Evolutionary conservation across 306 rosid species (phyloP).

Genomic region (Dalbergia cultrata): DNA sequence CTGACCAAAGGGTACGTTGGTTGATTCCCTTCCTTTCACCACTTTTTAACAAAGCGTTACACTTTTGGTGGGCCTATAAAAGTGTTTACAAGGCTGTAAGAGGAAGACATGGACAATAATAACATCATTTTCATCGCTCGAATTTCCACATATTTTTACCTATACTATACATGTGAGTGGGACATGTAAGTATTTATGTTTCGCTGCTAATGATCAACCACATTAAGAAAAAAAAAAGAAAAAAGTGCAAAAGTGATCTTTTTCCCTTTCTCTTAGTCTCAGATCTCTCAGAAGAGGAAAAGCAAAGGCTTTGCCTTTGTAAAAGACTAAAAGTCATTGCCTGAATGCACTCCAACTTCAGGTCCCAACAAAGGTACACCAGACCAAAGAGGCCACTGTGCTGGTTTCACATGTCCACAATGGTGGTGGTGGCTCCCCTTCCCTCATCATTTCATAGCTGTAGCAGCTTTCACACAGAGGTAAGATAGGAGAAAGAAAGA

Average conservation of each 20-base stretch:
- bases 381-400: slow-evolving; percentile 53
- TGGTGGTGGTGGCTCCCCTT: slow-evolving; percentile 79
- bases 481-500: slow-evolving; percentile 1
- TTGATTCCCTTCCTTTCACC: slow-evolving; percentile 45
- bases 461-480: slow-evolving; percentile 42
- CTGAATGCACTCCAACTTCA: slow-evolving; percentile 63
- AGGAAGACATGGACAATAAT: neutral
- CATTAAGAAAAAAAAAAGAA: slow-evolving; percentile 40
- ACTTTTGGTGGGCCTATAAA: slow-evolving; percentile 48
- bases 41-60: slow-evolving; percentile 34
- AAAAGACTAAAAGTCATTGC: slow-evolving; percentile 64
- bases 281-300: slow-evolving; percentile 53
- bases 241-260: slow-evolving; percentile 29
- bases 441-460: slow-evolving; percentile 60
- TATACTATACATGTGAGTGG: slow-evolving; percentile 12
- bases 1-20: slow-evolving; percentile 31
- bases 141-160: neutral
- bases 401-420: slow-evolving; percentile 71
- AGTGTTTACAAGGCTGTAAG: slow-evolving; percentile 37
- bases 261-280: slow-evolving; percentile 26
- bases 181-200: slow-evolving; percentile 34
- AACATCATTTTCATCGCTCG: slow-evolving; percentile 38
- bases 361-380: slow-evolving; percentile 62
- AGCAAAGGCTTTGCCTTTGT: slow-evolving; percentile 59
- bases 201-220: slow-evolving; percentile 23